A percentile compares a stretch with the other conserved stretches of the same genome.
Evolutionary conservation across 768 basidiomycete species (phyloP).

Genomic region (Sarcodon aspratus): DNA sequence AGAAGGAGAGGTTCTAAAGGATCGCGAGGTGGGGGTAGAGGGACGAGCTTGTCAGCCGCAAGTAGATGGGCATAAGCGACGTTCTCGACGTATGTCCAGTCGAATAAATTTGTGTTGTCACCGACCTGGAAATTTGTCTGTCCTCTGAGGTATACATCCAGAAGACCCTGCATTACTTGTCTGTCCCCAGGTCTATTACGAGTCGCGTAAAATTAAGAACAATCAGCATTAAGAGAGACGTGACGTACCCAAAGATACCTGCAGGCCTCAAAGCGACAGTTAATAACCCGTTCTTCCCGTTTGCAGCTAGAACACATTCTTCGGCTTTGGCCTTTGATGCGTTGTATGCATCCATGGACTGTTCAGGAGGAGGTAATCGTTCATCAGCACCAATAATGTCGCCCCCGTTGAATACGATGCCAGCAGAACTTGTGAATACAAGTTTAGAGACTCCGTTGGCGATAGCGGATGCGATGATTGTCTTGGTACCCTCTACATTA

Average conservation of each 20-base stretch:
- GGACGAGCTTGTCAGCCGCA: conserved; percentile 73
- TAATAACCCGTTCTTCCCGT: conserved; percentile 71
- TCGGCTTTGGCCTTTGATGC: conserved; percentile 90
- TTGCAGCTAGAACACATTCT: conserved; percentile 71
- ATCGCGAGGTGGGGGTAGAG: conserved; percentile 15
- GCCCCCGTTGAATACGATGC: conserved; percentile 75
- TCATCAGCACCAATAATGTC: conserved; percentile 85
- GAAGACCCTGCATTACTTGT: conserved; percentile 73
- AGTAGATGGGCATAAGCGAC: conserved; percentile 90
- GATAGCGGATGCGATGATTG: conserved; percentile 74
- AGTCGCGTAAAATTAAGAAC: not conserved
- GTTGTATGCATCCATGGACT: conserved; percentile 84
- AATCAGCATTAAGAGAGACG: not conserved
- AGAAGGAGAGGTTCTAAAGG: not conserved
- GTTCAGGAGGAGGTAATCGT: conserved; percentile 61
- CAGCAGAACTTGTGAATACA: conserved; percentile 90
- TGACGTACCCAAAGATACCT: conserved; percentile 85
- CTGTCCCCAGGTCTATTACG: conserved; percentile 75
- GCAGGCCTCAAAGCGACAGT: conserved; percentile 89
- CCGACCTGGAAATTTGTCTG: conserved; percentile 94
- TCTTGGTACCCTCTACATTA: conserved; percentile 85
- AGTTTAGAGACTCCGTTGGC: conserved; percentile 68
- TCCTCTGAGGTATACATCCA: conserved; percentile 63
- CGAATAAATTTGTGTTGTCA: conserved; percentile 85
- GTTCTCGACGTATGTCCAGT: conserved; percentile 96